Base-by-base conservation (phyloP, 768 basidiomycete species). In the Mycena amicta region DNA sequence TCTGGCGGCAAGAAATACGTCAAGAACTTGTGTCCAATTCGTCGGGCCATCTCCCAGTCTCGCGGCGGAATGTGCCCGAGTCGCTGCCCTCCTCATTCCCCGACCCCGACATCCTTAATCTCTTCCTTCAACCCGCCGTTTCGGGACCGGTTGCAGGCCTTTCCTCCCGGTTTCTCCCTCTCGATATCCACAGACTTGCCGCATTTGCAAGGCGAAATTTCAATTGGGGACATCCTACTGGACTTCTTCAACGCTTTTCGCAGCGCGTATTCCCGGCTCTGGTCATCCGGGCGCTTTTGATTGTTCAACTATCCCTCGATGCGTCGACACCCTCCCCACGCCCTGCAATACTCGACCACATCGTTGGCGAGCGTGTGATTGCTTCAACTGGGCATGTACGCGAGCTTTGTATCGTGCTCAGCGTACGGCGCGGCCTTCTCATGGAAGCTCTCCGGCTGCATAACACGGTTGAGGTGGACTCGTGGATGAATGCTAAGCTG, bases 61-160 rank as follows among this genome's bases (percentile, higher is more conserved):
- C 70, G 49, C 56, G 66, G 39, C 62, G 59, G 22, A 52, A 60
- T 3, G 59, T 77, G 26, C 72, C 77, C 0, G 55, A 59, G 2
- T 47, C 55, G 6, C 65, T 75, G 20, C 66, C 72, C 0, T 55
- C 62, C 1, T 56, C 62, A 60, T 74, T 81, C 63, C 75, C 77
- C 26, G 33, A 66, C 50, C 28, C 72, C 22, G 60, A 70, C 3
- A 67, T 79, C 20, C 59, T 82, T 13, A 64, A 70, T 5, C 70
- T 72, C 4, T 82, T 81, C 59, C 68, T 74, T 26, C 61, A 69
- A 25, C 80, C 80, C 3, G 50, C 71, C 28, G 72, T 61, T 6
- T 30, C 57, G 13, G 53, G 31, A 2, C 8, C 16, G 30, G 39
- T 22, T 46, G 51, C n/a, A 33, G 29, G 20, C 23, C 15, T 50